phyloP scores from a whole-genome alignment of 225 moss, liverwort and hornwort genomes.

The Polytrichum commune region DNA sequence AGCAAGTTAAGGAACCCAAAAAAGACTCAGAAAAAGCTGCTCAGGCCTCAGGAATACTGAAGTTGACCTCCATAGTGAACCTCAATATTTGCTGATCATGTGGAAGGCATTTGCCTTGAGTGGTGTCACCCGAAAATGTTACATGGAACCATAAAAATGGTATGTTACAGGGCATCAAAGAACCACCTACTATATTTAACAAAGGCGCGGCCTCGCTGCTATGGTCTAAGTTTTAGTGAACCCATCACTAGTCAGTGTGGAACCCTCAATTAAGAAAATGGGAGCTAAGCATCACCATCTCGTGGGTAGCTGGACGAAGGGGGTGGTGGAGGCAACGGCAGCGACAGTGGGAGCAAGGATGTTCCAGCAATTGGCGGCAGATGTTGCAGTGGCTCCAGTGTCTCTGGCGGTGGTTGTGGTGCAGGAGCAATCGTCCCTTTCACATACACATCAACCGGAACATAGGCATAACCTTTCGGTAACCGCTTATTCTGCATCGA shows the following conservation, averaged over 20 bases:
- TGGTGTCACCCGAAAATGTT: slow-evolving; percentile 43
- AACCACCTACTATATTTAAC: slow-evolving; percentile 25
- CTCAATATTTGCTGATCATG: background rate
- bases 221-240: slow-evolving; percentile 21
- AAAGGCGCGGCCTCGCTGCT: slow-evolving; percentile 14
- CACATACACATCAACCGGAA: slow-evolving; percentile 67
- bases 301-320: background rate
- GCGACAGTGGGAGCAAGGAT: slow-evolving; percentile 17
- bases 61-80: no score
- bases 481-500: slow-evolving; percentile 63
- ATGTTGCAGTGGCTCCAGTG: slow-evolving; percentile 9
- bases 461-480: slow-evolving; percentile 73
- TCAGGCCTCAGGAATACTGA: no score
- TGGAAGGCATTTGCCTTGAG: slow-evolving; percentile 13
- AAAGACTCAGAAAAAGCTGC: no score
- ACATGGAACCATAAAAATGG: slow-evolving; percentile 23
- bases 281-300: slow-evolving; percentile 6
- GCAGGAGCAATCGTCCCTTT: slow-evolving; percentile 54
- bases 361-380: slow-evolving; percentile 20
- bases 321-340: background rate
- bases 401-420: slow-evolving; percentile 11
- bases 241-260: slow-evolving; percentile 28
- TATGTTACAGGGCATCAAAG: slow-evolving; percentile 38
- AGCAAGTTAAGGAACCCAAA: no score
- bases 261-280: slow-evolving; percentile 22